Conservation (phyloP, 176 grass and related monocot genomes). For the Pharus latifolius region DNA sequence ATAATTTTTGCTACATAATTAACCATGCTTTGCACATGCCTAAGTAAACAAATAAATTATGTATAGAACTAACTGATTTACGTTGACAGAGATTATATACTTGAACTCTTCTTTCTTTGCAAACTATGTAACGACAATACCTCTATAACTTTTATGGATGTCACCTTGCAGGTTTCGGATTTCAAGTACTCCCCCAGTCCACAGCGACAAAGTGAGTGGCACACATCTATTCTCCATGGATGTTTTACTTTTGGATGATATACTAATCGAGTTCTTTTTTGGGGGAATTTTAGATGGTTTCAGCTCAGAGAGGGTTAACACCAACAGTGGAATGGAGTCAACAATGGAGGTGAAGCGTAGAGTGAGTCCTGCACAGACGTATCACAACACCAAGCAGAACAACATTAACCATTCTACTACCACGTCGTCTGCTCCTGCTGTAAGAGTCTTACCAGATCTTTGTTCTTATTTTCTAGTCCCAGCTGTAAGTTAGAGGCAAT, state of each 20-base stretch:
- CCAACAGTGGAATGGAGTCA: slow-evolving; percentile 8
- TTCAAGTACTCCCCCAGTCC: slow-evolving; percentile 39
- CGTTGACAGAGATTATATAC: neutral
- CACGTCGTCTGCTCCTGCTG: slow-evolving; percentile 33
- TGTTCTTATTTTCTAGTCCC: neutral
- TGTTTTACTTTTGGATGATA: neutral
- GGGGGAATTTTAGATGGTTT: slow-evolving; percentile 18
- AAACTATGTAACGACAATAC: neutral
- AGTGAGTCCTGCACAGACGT: slow-evolving; percentile 33
- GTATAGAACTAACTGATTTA: neutral
- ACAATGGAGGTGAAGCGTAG: slow-evolving; percentile 18
- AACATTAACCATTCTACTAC: slow-evolving; percentile 10
- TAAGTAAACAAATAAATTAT: neutral
- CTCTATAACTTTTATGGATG: neutral
- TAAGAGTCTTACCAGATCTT: slow-evolving; percentile 22
- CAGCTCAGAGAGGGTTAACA: slow-evolving; percentile 20
- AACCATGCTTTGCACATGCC: neutral
- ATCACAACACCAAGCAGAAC: slow-evolving; percentile 12
- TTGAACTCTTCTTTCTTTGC: neutral
- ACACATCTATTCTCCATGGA: neutral
- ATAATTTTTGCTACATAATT: neutral
- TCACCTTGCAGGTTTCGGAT: slow-evolving; percentile 29
- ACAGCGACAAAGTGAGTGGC: slow-evolving; percentile 41
- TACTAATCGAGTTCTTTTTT: slow-evolving; percentile 8
- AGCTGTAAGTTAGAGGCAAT: too few species aligned